Base-by-base conservation (phyloP, 23 red algal genomes). In the Gracilaria domingensis region DNA sequence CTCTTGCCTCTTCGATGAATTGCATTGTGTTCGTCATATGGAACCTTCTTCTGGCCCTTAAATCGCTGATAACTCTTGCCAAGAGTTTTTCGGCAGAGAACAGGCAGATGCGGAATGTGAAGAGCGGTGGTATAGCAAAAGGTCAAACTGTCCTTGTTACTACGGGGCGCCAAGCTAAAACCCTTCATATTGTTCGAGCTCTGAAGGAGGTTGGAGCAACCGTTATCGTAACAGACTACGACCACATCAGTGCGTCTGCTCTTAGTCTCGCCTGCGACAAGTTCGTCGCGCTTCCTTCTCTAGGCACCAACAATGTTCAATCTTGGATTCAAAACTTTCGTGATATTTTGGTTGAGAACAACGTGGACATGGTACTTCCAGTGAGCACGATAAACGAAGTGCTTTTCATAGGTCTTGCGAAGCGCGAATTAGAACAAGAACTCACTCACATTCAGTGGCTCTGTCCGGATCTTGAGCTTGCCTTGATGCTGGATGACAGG, bases 381-480 rank as follows among this genome's bases (percentile, higher is more conserved):
- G 92, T 88, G 8, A 94, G 92, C 75, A 94, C 92, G 21, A 94
- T 94, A 71, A 94, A 94, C 50, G 92, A 94, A 57, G 92, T 88
- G 35, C 84, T 94, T 38, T 81, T 88, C 57, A 57, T 94, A 1
- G 82, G 83, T 0, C 59, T 88, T 2, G 92, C 92, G 18, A 64
- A 82, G 83, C 75, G 88, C 0, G 57, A 81, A 60, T 34, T 94
- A 18, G 40, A 36, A 11, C 14, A 25, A 0, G 32, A 88, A 12
- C 77, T 94, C 18, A 74, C 92, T 24, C 82, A 94, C 77, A 49
- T 94, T 12, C 32, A 66, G 17, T 94, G 92, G 92, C 23, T 94
- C 9, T 94, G 92, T 59, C 82, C 92, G 0, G 84, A 88, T 65
- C 74, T 94, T 32, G 51, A 94, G 14, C 74, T 29, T 38, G 92